A percentile compares a stretch with the other conserved stretches of the same genome.
Evolutionary conservation across 495 filamentous ascomycete genomes (phyloP).

Genomic region (Tuber calosporum): DNA sequence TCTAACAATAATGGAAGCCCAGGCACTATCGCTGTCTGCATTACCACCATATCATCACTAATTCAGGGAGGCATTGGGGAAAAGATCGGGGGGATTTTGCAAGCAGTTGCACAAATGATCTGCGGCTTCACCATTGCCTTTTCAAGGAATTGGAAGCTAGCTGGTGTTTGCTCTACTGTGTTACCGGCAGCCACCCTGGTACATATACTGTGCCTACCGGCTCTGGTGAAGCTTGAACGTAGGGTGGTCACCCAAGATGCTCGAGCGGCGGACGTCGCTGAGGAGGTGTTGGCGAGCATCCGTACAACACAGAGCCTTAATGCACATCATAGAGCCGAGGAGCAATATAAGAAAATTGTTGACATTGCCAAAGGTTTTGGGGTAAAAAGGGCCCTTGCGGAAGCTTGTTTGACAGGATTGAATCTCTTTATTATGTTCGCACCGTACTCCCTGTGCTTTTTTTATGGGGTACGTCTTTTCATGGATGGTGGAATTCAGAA

Average conservation of each 20-base stretch:
- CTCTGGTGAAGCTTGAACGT: conserved; percentile 53
- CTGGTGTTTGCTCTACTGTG: conserved; percentile 49
- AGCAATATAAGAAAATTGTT: background rate
- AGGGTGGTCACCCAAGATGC: conserved; percentile 54
- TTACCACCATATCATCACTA: conserved; percentile 57
- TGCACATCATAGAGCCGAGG: conserved; percentile 36
- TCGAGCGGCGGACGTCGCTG: conserved; percentile 54
- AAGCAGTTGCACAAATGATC: conserved; percentile 48
- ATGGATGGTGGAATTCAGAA: conserved; percentile 43
- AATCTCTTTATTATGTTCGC: conserved; percentile 21
- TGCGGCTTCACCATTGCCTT: conserved; percentile 51
- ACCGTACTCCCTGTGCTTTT: conserved; percentile 45
- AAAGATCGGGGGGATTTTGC: conserved; percentile 50
- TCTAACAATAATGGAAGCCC: conserved; percentile 27
- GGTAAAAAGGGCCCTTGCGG: background rate
- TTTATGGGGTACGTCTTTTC: conserved; percentile 43
- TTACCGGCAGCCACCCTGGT: conserved; percentile 51
- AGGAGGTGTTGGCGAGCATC: conserved; percentile 51
- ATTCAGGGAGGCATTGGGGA: conserved; percentile 62
- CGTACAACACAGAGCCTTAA: conserved; percentile 58
- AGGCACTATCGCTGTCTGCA: conserved; percentile 47
- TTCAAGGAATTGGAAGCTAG: conserved; percentile 51
- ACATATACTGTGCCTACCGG: conserved; percentile 51
- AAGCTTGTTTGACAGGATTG: background rate
- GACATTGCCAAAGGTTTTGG: background rate